These are phyloP conservation scores for Blastocystis sp. DNA, from an alignment of 352 stramenopile species.

Conservation along the genomic window DNA sequence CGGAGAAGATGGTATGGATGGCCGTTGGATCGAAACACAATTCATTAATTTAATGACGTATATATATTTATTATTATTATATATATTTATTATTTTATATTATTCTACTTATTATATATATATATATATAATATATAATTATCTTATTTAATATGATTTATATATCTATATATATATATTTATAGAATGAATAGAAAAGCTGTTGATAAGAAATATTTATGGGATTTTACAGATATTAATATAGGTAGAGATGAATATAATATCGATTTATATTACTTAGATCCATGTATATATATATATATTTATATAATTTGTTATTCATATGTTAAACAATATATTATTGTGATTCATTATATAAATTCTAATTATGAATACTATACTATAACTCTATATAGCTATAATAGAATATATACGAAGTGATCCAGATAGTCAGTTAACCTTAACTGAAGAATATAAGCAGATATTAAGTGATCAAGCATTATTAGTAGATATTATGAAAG, in stretches of 20 bases:
- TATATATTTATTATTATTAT: no score
- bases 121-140: no score
- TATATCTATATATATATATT: no score
- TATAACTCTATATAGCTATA: no score
- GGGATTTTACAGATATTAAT: slow-evolving; percentile 45
- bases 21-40: slow-evolving; percentile 96
- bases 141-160: no score
- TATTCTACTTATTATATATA: no score
- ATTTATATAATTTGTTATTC: background rate
- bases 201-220: slow-evolving; percentile 5
- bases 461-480: slow-evolving; percentile 76
- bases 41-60: slow-evolving; percentile 67
- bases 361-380: no score
- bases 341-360: no score
- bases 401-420: slow-evolving; percentile 70
- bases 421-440: slow-evolving; percentile 66
- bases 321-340: no score
- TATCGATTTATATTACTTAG: background rate
- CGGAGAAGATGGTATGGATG: slow-evolving; percentile 97
- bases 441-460: slow-evolving; percentile 74
- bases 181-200: background rate
- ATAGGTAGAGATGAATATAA: slow-evolving; percentile 67
- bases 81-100: no score
- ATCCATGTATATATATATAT: background rate
- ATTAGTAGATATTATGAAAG: slow-evolving; percentile 73